These are phyloP conservation scores for Capsicum rhomboideum DNA, from an alignment of 257 asterid genomes.

Conservation along the genomic window DNA sequence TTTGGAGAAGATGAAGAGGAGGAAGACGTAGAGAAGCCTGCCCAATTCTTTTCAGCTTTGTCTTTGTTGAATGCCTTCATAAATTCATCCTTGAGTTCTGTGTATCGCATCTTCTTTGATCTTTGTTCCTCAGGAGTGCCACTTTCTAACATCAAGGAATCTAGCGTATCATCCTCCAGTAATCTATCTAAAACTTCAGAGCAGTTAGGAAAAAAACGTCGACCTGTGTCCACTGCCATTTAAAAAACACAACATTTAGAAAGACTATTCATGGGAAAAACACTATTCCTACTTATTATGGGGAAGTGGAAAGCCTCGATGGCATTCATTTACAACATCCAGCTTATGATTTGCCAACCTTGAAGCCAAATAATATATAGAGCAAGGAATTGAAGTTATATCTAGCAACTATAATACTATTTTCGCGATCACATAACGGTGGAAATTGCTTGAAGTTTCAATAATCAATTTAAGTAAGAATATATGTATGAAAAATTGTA, in stretches of 20 bases:
- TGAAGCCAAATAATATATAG: neutral
- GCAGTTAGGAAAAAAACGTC: conserved; percentile 77
- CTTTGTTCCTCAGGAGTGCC: conserved; percentile 66
- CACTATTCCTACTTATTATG: neutral
- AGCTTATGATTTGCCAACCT: neutral
- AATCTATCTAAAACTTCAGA: conserved; percentile 67
- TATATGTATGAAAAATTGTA: neutral
- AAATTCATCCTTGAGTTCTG: conserved; percentile 71
- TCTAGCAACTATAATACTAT: neutral
- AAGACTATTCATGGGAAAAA: neutral
- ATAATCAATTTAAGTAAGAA: neutral
- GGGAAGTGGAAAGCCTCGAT: neutral
- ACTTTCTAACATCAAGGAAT: conserved; percentile 45
- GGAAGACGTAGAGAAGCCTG: conserved; percentile 28
- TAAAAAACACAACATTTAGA: neutral
- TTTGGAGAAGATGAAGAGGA: conserved; percentile 46
- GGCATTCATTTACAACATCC: neutral
- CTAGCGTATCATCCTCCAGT: conserved; percentile 58
- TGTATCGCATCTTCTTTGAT: conserved; percentile 48
- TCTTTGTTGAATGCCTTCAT: conserved; percentile 73
- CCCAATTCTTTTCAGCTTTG: conserved; percentile 42
- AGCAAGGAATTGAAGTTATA: neutral
- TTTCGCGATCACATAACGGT: neutral
- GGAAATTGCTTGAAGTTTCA: neutral
- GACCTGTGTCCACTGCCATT: conserved; percentile 55